These are phyloP conservation scores for Penicillium bialowiezense DNA, from an alignment of 495 filamentous ascomycete species.

Conservation along the genomic window DNA sequence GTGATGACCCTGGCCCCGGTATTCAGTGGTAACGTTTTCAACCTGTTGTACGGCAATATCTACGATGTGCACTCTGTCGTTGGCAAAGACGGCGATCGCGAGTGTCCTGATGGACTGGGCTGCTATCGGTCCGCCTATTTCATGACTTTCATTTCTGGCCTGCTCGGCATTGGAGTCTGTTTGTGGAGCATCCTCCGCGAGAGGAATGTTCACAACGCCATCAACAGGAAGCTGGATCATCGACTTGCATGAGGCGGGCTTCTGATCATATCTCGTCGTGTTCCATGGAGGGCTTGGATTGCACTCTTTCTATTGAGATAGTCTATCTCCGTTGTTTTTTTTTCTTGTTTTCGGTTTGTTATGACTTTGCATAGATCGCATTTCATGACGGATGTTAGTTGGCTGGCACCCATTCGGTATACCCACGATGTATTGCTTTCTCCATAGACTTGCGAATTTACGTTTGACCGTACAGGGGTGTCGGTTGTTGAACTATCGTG, in stretches of 20 bases:
- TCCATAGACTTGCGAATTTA: constrained; percentile 17
- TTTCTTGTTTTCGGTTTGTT: not conserved
- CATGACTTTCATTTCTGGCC: constrained; percentile 73
- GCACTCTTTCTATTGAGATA: too few species aligned
- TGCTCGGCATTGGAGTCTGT: constrained; percentile 65
- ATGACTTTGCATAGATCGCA: constrained; percentile 1
- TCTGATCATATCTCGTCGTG: too few species aligned
- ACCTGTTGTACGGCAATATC: constrained; percentile 73
- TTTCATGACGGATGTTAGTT: constrained; percentile 1
- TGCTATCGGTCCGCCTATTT: constrained; percentile 84
- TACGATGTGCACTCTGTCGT: constrained; percentile 76
- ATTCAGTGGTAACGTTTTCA: constrained; percentile 85
- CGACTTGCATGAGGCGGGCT: constrained; percentile 28
- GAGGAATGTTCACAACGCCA: constrained; percentile 28
- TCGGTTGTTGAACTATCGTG: not conserved
- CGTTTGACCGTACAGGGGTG: not conserved
- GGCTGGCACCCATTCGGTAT: constrained; percentile 1
- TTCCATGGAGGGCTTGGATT: too few species aligned
- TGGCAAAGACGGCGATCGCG: constrained; percentile 62
- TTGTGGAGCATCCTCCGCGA: constrained; percentile 78
- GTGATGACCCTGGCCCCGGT: constrained; percentile 87
- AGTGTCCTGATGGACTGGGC: constrained; percentile 73
- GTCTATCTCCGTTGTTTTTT: too few species aligned
- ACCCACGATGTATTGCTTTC: not conserved
- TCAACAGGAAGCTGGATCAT: constrained; percentile 32